Evolutionary conservation across 73 alveolate genomes (phyloP).

Genomic region (Blepharisma stoltei): DNA sequence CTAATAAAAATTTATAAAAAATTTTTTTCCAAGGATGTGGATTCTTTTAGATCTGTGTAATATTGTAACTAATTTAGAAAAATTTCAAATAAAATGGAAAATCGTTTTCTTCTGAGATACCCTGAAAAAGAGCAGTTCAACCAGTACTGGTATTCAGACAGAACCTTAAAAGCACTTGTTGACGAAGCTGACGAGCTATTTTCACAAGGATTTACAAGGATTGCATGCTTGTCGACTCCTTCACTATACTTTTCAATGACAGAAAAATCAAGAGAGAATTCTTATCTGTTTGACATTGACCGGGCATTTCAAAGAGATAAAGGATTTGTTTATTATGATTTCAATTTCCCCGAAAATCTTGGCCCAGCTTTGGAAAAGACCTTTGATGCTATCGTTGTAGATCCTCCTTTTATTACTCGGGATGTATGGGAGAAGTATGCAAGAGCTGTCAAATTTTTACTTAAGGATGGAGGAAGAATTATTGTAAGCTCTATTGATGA

Average conservation of each 20-base stretch:
- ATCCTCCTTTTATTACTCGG: constrained; percentile 93
- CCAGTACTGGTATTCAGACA: constrained; percentile 89
- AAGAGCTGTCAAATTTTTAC: constrained; percentile 64
- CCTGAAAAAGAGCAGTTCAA: constrained; percentile 82
- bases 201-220: constrained; percentile 38
- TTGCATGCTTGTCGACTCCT: constrained; percentile 92
- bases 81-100: constrained; percentile 37
- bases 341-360: constrained; percentile 75
- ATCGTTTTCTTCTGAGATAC: constrained; percentile 70
- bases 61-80: no score
- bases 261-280: constrained; percentile 62
- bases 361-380: constrained; percentile 53
- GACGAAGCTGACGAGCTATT: constrained; percentile 57
- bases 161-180: constrained; percentile 73
- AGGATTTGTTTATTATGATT: constrained; percentile 84
- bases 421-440: constrained; percentile 92
- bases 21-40: no score
- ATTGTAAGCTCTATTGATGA: constrained; percentile 83
- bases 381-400: constrained; percentile 84
- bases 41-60: no score
- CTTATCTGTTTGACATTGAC: constrained; percentile 83
- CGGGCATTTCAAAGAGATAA: constrained; percentile 76
- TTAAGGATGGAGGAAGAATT: constrained; percentile 67
- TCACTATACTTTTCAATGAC: constrained; percentile 78
- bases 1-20: no score